Conservation (phyloP, 23 red algal species). For the Chondrus crispus region DNA sequence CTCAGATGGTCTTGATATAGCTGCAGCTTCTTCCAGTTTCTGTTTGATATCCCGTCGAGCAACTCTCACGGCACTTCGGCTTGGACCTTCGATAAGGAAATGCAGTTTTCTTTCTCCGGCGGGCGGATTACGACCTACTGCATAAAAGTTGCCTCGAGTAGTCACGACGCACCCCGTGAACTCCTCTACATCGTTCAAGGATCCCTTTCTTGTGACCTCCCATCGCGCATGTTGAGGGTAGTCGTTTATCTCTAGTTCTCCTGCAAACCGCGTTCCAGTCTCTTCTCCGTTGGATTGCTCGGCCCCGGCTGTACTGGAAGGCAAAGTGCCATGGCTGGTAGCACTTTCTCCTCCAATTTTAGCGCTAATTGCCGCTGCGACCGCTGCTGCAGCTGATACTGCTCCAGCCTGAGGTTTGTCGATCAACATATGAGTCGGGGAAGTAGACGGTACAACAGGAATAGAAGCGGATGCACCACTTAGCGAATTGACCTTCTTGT, state of each 20-base stretch:
- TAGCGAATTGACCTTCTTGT: slow-evolving; percentile 9
- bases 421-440: too few species aligned
- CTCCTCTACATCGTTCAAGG: slow-evolving; percentile 81
- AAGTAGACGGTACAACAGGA: too few species aligned
- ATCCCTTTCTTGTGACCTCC: slow-evolving; percentile 77
- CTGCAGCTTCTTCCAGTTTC: slow-evolving; percentile 83
- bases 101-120: slow-evolving; percentile 80
- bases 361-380: background rate
- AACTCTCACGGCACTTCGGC: slow-evolving; percentile 51
- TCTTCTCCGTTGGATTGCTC: background rate
- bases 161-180: slow-evolving; percentile 83
- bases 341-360: background rate
- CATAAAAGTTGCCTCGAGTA: slow-evolving; percentile 75
- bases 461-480: background rate
- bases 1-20: slow-evolving; percentile 57
- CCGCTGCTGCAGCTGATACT: slow-evolving; percentile 8
- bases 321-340: background rate
- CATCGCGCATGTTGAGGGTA: slow-evolving; percentile 92
- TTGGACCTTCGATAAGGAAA: slow-evolving; percentile 90
- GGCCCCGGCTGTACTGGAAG: too few species aligned
- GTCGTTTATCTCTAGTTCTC: slow-evolving; percentile 94
- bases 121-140: slow-evolving; percentile 80
- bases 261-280: slow-evolving; percentile 31
- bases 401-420: background rate
- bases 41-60: slow-evolving; percentile 80